Percentiles rank a stretch among this genome's conserved stretches.
Conservation (phyloP, 1,139 yeast genomes). For the Taphrina deformans region DNA sequence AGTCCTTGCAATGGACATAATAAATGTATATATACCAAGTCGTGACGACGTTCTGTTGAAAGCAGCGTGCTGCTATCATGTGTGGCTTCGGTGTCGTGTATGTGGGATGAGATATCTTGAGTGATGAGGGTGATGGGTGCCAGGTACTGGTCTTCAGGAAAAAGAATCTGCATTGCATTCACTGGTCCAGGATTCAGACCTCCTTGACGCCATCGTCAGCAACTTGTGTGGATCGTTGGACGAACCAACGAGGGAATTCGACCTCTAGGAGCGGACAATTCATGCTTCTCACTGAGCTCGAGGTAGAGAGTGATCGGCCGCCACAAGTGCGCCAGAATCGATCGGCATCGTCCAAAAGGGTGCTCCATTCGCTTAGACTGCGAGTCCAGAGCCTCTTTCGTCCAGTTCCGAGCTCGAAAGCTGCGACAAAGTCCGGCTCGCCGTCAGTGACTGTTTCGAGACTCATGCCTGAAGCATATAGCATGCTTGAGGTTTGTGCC, state of each 20-base stretch:
- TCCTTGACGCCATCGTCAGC: slow-evolving; percentile 22
- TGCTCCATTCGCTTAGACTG: slow-evolving; percentile 26
- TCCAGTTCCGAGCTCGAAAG: slow-evolving; percentile 11
- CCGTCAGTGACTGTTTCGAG: not conserved
- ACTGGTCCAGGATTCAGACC: not conserved
- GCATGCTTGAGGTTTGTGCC: not conserved
- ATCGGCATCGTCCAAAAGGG: slow-evolving; percentile 21
- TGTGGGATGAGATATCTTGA: not conserved
- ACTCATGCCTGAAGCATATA: not conserved
- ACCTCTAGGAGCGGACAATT: slow-evolving; percentile 23
- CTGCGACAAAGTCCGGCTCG: not conserved
- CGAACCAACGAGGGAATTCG: slow-evolving; percentile 31
- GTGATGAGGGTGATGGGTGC: not conserved
- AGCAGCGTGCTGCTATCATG: not conserved
- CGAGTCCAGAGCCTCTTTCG: slow-evolving; percentile 29
- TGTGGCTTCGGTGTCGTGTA: not conserved
- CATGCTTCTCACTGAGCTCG: not conserved
- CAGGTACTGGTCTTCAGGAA: no score
- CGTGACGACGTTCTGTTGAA: not conserved
- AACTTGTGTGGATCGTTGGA: slow-evolving; percentile 12
- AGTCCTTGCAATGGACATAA: not conserved
- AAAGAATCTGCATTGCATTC: no score
- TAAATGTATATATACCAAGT: not conserved
- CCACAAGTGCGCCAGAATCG: slow-evolving; percentile 27
- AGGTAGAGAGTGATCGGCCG: slow-evolving; percentile 1